Evolutionary conservation across 2,329 filamentous ascomycete species (phyloP).

Genomic region (Sphaerulina musiva): DNA sequence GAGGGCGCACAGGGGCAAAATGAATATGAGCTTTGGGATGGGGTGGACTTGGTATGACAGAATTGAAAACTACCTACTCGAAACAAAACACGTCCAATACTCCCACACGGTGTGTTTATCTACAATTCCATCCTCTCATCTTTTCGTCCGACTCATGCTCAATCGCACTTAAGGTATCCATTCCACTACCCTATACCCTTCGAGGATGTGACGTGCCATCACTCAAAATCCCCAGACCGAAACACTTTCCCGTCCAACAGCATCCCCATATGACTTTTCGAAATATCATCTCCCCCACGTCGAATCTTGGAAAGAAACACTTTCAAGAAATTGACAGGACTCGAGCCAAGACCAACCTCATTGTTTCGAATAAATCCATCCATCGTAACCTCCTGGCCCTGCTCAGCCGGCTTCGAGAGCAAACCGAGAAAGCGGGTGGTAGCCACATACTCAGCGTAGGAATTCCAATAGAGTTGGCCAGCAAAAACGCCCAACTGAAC

Average conservation of each 20-base stretch:
- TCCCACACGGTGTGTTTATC: too few relatives aligned
- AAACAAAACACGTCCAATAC: too few relatives aligned
- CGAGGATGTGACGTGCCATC: not conserved
- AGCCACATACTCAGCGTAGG: constrained; percentile 49
- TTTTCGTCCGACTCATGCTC: not conserved
- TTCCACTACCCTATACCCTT: not conserved
- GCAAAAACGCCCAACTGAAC: constrained; percentile 59
- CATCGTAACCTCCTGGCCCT: constrained; percentile 16
- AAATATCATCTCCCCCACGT: constrained; percentile 22
- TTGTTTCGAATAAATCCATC: constrained; percentile 24
- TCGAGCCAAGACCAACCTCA: constrained; percentile 16
- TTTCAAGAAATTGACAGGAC: constrained; percentile 25
- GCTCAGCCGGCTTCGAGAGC: not conserved
- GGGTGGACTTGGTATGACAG: not conserved
- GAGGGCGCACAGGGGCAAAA: not conserved
- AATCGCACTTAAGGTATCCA: not conserved
- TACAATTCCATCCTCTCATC: not conserved
- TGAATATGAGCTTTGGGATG: not conserved
- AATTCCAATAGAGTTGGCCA: constrained; percentile 58
- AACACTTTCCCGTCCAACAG: constrained; percentile 17
- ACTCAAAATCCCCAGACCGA: not conserved
- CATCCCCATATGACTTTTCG: constrained; percentile 26
- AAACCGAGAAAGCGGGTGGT: constrained; percentile 51
- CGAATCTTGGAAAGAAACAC: constrained; percentile 21
- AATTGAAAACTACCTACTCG: too few relatives aligned